Conservation (phyloP, 2,329 filamentous ascomycete species). For the Trichoderma sp. region DNA sequence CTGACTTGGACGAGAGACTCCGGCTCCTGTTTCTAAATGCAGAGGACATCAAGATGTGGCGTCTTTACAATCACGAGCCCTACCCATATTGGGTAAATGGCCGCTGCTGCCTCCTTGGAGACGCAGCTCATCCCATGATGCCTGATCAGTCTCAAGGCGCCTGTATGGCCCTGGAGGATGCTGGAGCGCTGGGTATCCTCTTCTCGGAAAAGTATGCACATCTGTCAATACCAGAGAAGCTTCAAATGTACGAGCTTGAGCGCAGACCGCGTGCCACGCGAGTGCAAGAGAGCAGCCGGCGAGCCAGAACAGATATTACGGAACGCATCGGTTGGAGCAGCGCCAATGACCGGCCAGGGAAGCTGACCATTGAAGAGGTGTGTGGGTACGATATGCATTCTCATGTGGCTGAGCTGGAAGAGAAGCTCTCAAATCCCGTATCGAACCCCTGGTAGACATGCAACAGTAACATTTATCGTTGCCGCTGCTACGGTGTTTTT, state of each 20-base stretch:
- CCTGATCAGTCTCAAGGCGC: slow-evolving; percentile 66
- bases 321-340: slow-evolving; percentile 31
- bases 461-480: background rate
- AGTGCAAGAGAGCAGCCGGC: slow-evolving; percentile 51
- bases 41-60: slow-evolving; percentile 61
- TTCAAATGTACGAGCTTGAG: slow-evolving; percentile 48
- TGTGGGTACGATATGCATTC: slow-evolving; percentile 48
- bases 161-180: slow-evolving; percentile 65
- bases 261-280: slow-evolving; percentile 49
- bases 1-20: slow-evolving; percentile 55
- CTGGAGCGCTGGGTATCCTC: slow-evolving; percentile 57
- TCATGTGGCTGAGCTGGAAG: slow-evolving; percentile 24
- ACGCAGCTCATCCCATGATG: slow-evolving; percentile 67
- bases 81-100: slow-evolving; percentile 52
- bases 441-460: background rate
- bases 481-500: background rate
- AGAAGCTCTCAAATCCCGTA: background rate
- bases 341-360: slow-evolving; percentile 50
- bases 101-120: slow-evolving; percentile 55
- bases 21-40: slow-evolving; percentile 53
- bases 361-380: slow-evolving; percentile 63
- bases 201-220: slow-evolving; percentile 44
- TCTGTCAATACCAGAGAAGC: slow-evolving; percentile 42
- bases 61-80: slow-evolving; percentile 45
- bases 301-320: slow-evolving; percentile 54